Evolutionary conservation across 2,329 filamentous ascomycete species (phyloP).

Genomic region (Mollisiaceae sp.): DNA sequence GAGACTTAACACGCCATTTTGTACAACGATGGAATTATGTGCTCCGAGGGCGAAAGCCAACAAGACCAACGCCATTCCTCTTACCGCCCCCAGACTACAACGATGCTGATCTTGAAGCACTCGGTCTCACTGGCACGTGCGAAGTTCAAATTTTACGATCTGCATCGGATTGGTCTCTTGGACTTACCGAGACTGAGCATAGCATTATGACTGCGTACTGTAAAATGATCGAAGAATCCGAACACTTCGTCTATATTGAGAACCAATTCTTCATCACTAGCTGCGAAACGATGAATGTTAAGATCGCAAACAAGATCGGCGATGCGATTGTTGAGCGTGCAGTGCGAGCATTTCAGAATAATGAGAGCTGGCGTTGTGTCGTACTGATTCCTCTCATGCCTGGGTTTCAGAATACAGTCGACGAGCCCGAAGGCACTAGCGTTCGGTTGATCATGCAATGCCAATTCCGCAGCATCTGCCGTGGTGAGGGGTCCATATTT

Average conservation of each 20-base stretch:
- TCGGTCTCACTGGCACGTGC: slow-evolving; percentile 91
- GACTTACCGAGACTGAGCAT: slow-evolving; percentile 84
- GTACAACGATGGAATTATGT: slow-evolving; percentile 99
- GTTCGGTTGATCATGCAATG: slow-evolving; percentile 96
- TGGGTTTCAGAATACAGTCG: slow-evolving; percentile 97
- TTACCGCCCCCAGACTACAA: slow-evolving; percentile 93
- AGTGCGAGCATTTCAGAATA: slow-evolving; percentile 79
- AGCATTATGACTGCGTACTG: slow-evolving; percentile 97
- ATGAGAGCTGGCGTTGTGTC: slow-evolving; percentile 88
- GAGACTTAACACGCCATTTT: slow-evolving; percentile 93
- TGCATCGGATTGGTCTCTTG: slow-evolving; percentile 88
- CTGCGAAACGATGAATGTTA: slow-evolving; percentile 83
- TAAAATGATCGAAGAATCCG: slow-evolving; percentile 91
- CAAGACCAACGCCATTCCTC: slow-evolving; percentile 89
- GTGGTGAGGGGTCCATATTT: slow-evolving; percentile 91
- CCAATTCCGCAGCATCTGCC: slow-evolving; percentile 94
- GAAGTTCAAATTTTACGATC: slow-evolving; percentile 96
- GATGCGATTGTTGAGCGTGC: slow-evolving; percentile 94
- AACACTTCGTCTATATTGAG: slow-evolving; percentile 98
- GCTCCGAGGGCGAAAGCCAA: slow-evolving; percentile 88
- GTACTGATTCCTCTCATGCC: slow-evolving; percentile 95
- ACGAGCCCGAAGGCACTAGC: slow-evolving; percentile 91
- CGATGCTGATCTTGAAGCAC: slow-evolving; percentile 79
- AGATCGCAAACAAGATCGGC: slow-evolving; percentile 90
- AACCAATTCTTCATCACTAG: slow-evolving; percentile 99